phyloP scores from a whole-genome alignment of 352 stramenopile genomes.

The Pythium rishiriense region DNA sequence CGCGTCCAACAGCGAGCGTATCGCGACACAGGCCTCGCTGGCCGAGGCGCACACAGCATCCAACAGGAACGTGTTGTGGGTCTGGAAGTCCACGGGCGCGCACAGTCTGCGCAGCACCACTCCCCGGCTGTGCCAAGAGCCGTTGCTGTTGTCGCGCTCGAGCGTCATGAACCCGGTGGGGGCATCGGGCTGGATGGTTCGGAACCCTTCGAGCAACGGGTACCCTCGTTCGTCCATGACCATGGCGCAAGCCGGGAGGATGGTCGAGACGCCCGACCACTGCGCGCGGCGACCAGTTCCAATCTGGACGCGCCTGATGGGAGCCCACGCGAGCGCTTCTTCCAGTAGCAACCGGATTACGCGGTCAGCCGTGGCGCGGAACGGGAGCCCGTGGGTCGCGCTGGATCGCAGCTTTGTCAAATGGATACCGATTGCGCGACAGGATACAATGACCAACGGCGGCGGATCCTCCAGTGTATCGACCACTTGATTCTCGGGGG shows the following conservation, averaged over 20 bases:
- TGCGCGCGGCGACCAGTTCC: neutral
- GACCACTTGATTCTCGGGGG: neutral
- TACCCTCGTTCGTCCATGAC: slow-evolving; percentile 26
- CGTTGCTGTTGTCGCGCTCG: slow-evolving; percentile 5
- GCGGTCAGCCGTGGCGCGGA: slow-evolving; percentile 20
- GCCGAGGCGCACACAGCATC: slow-evolving; percentile 28
- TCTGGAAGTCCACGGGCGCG: slow-evolving; percentile 19
- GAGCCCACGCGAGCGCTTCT: slow-evolving; percentile 28
- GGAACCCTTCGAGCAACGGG: slow-evolving; percentile 31
- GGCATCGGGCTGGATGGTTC: slow-evolving; percentile 23
- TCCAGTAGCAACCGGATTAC: slow-evolving; percentile 31
- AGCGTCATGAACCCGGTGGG: slow-evolving; percentile 32
- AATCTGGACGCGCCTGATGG: neutral
- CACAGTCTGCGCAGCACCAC: slow-evolving; percentile 22
- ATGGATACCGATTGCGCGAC: slow-evolving; percentile 15
- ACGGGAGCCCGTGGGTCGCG: slow-evolving; percentile 5
- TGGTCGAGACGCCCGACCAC: slow-evolving; percentile 1
- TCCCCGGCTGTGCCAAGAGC: neutral
- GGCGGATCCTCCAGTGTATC: neutral
- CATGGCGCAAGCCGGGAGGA: slow-evolving; percentile 16
- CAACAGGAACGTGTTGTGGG: slow-evolving; percentile 31
- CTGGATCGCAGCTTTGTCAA: slow-evolving; percentile 25
- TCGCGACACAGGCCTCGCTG: slow-evolving; percentile 17
- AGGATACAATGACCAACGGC: neutral
- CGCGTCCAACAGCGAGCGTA: slow-evolving; percentile 37